phyloP scores from a whole-genome alignment of 108 stramenopile species.

The Aureococcus anophagefferens region DNA sequence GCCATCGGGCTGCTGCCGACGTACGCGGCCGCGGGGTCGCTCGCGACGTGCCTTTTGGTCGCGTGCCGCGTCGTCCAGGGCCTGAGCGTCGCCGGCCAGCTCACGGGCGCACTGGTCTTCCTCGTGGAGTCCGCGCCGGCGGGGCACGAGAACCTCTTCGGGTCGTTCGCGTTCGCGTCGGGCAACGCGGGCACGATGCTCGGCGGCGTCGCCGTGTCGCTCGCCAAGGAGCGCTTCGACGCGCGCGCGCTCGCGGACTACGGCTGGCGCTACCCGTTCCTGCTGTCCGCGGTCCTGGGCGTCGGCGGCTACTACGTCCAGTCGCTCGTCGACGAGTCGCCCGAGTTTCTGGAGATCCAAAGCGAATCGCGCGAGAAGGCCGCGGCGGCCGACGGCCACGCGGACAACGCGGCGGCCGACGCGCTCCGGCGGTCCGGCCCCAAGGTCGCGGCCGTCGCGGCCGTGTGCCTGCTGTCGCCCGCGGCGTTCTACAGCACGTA shows the following conservation, averaged over 20 bases:
- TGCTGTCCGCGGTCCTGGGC: not conserved
- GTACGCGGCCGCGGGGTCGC: constrained; percentile 50
- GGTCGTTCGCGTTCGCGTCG: not conserved
- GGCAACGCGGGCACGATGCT: not conserved
- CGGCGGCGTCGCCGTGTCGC: not conserved
- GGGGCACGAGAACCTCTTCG: constrained; percentile 7
- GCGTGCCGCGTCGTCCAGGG: constrained; percentile 70
- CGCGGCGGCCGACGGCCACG: no score
- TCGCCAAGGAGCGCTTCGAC: not conserved
- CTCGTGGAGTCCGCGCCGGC: constrained; percentile 48
- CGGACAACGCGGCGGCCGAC: not conserved
- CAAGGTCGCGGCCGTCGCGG: not conserved
- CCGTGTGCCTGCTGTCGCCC: not conserved
- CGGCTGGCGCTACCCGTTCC: not conserved
- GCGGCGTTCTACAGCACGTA: not conserved
- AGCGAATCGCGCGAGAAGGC: no score
- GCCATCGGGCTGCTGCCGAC: constrained; percentile 71
- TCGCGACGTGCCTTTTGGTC: constrained; percentile 52
- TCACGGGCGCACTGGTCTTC: constrained; percentile 60
- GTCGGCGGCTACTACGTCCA: not conserved
- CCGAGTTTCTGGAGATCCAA: not conserved
- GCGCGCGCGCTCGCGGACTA: not conserved
- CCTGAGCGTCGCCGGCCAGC: constrained; percentile 66
- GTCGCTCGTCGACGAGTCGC: not conserved
- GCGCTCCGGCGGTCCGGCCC: not conserved